Base-by-base conservation (phyloP, 495 filamentous ascomycete genomes). In the Daldinia caldariorum region DNA sequence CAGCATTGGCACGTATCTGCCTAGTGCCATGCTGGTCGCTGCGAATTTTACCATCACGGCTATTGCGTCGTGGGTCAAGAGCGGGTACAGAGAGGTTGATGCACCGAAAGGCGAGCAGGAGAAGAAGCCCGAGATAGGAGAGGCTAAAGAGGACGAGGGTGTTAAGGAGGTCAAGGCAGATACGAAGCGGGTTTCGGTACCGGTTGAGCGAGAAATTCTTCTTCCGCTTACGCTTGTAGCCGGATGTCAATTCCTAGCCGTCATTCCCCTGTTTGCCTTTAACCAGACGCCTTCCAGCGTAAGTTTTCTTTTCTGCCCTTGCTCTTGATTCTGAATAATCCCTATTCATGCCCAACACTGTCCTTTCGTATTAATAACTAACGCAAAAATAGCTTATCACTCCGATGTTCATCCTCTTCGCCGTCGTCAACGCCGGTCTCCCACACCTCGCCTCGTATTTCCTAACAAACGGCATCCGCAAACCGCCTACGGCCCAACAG, bases 1-100 rank as follows among this genome's bases (percentile, higher is more conserved):
- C 60, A 97, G 94, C 78, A 99, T 99, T 66, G 95, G 95, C 18
- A 99, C 95, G 1, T 99, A 99, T 74, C 83, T 99, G 5, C 95
- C 96, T 4, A 97, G 93, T 78, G 95, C 94, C 6, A 98, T 99
- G 96, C 80, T 97, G 31, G 86, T 99, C 61, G 96, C 96, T 7
- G 90, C 86, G 22, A 97, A 94, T 76, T 98, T 98, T 69, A 97
- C 92, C 18, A 94, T 99, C 81, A 96, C 92, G 84, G 92, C 94
- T 7, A 95, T 99, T 70, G 89, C 90, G 5, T 80, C 97, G 32
- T 99, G 95, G 95, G 84, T 97, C 54, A 88, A 92, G 76, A 95
- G 91, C 63, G 95, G 94, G 65, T 80, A 85, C 38, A 74, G 73
- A 43, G 66, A 73, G 4, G 57, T 60, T 7, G 56, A 62, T 16